A percentile compares a stretch with the other conserved stretches of the same genome.
Evolutionary conservation across 495 filamentous ascomycete genomes (phyloP).

Genomic region (Ramalina peruviana): DNA sequence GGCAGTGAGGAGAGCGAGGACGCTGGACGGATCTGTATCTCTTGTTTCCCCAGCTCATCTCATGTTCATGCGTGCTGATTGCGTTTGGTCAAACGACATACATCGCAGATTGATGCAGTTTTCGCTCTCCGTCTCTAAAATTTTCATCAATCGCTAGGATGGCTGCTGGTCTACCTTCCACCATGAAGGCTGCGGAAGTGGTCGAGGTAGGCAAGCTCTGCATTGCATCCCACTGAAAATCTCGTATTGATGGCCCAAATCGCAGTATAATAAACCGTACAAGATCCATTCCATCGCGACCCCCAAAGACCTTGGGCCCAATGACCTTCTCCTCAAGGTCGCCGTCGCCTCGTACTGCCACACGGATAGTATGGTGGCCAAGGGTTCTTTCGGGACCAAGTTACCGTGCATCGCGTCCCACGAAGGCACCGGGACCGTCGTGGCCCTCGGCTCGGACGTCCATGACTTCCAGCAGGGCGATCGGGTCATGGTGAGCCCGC

Average conservation of each 20-base stretch:
- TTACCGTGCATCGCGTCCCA: conserved; percentile 43
- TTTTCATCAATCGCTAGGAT: no score
- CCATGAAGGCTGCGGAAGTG: conserved; percentile 9
- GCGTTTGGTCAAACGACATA: no score
- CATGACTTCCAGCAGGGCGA: conserved; percentile 32
- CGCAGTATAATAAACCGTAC: conserved; percentile 37
- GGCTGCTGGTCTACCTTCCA: background rate
- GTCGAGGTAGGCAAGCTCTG: conserved; percentile 2
- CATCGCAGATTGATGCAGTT: no score
- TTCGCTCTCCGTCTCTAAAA: no score
- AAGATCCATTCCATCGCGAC: conserved; percentile 32
- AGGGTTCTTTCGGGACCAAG: conserved; percentile 26
- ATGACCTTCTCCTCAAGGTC: conserved; percentile 44
- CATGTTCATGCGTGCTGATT: no score
- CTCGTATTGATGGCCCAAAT: background rate
- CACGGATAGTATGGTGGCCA: conserved; percentile 39
- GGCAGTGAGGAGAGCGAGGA: no score
- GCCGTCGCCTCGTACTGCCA: conserved; percentile 47
- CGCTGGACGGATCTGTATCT: no score
- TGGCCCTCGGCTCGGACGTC: conserved; percentile 30
- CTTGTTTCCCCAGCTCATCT: no score
- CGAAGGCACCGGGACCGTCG: conserved; percentile 43
- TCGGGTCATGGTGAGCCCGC: conserved; percentile 34
- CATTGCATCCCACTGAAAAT: background rate
- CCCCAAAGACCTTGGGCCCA: conserved; percentile 27